Conservation (phyloP, 306 rosid genomes). For the Lathyrus tuberosus region DNA sequence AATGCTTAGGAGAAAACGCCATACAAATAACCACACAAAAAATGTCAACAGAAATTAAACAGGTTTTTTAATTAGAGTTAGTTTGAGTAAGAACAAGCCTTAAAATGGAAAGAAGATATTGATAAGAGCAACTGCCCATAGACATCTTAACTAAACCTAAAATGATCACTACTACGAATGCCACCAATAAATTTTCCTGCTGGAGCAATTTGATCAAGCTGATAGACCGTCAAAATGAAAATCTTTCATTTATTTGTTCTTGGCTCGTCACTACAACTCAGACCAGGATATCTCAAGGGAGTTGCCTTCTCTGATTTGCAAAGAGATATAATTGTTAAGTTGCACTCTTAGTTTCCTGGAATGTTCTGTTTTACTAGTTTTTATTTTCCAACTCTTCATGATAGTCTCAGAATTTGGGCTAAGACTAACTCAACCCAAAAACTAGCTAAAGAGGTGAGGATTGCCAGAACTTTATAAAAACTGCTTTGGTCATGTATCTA, state of each 20-base stretch:
- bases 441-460: not conserved
- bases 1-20: conserved; percentile 28
- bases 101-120: conserved; percentile 24
- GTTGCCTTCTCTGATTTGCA: conserved; percentile 1
- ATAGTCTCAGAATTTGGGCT: conserved; percentile 10
- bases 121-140: conserved; percentile 2
- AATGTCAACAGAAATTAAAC: conserved; percentile 22
- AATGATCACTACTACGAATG: conserved; percentile 22
- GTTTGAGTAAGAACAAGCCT: conserved; percentile 20
- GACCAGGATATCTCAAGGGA: not conserved
- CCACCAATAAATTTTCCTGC: conserved; percentile 15
- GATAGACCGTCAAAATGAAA: conserved; percentile 18
- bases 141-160: conserved; percentile 31
- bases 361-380: not conserved
- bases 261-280: conserved; percentile 9
- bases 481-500: not conserved
- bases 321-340: not conserved
- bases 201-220: conserved; percentile 15
- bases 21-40: conserved; percentile 25
- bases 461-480: not conserved
- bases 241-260: conserved; percentile 4
- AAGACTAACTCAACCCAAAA: conserved; percentile 4
- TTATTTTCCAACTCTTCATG: not conserved
- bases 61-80: conserved; percentile 16
- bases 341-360: conserved; percentile 4